Percentiles rank a stretch among this genome's conserved stretches.
Conservation (phyloP, 2,329 filamentous ascomycete species). For the Bipolaris oryzae region DNA sequence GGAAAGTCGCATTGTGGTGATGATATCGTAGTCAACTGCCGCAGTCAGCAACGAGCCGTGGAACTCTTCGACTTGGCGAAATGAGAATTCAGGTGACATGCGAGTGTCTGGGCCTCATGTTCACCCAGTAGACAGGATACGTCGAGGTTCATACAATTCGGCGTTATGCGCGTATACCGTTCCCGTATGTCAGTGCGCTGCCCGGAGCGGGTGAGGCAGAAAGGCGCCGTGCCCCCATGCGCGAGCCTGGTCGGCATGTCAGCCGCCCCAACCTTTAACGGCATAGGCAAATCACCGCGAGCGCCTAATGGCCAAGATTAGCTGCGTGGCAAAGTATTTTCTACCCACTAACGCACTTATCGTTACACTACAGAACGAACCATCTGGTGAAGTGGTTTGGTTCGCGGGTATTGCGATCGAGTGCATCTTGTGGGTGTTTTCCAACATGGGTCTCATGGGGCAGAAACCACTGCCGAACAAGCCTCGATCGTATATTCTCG, state of each 20-base stretch:
- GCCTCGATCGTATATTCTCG: slow-evolving; percentile 16
- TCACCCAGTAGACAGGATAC: background rate
- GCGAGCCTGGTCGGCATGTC: slow-evolving; percentile 23
- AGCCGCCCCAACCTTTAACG: slow-evolving; percentile 24
- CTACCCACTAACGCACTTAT: slow-evolving; percentile 20
- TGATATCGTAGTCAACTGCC: background rate
- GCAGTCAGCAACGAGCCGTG: background rate
- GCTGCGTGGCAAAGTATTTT: slow-evolving; percentile 18
- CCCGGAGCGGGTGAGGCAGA: slow-evolving; percentile 8
- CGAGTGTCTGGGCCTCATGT: background rate
- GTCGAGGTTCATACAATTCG: background rate
- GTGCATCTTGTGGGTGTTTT: slow-evolving; percentile 11
- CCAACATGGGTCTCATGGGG: slow-evolving; percentile 2
- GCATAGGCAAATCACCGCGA: slow-evolving; percentile 24
- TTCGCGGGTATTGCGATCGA: slow-evolving; percentile 2
- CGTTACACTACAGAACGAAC: slow-evolving; percentile 19
- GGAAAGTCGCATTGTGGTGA: background rate
- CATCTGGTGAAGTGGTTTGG: slow-evolving; percentile 10
- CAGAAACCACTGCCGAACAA: slow-evolving; percentile 16
- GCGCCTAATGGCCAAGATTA: slow-evolving; percentile 27
- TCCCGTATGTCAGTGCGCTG: slow-evolving; percentile 6
- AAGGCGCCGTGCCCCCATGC: slow-evolving; percentile 10
- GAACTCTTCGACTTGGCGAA: background rate
- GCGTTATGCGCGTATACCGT: background rate
- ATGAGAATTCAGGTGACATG: background rate